Conservation (phyloP, 805 yeast species). For the Candida saitoana region DNA sequence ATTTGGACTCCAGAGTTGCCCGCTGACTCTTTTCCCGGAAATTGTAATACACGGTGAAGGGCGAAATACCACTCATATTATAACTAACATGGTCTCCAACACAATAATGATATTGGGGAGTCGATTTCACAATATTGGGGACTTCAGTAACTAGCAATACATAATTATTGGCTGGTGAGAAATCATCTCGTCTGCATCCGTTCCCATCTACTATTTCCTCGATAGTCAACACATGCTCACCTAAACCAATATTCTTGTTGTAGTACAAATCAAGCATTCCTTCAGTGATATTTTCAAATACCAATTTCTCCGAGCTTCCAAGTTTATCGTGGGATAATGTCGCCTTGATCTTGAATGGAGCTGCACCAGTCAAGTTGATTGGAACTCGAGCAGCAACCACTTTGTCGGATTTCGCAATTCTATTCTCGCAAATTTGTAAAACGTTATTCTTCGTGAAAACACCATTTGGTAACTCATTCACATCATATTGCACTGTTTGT, state of each 20-base stretch:
- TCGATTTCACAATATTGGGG: conserved; percentile 54
- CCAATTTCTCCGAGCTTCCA: conserved; percentile 34
- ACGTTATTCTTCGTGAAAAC: conserved; percentile 45
- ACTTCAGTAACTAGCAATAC: conserved; percentile 67
- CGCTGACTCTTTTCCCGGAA: conserved; percentile 61
- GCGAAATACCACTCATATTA: conserved; percentile 72
- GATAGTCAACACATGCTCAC: conserved; percentile 62
- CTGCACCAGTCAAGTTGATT: conserved; percentile 51
- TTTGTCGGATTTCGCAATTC: conserved; percentile 15
- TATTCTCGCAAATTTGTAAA: conserved; percentile 44
- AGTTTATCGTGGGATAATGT: conserved; percentile 57
- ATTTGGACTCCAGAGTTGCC: conserved; percentile 47
- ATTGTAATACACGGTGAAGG: conserved; percentile 69
- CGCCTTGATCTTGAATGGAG: conserved; percentile 60
- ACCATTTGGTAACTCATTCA: conserved; percentile 61
- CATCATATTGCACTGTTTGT: conserved; percentile 33
- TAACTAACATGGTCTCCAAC: conserved; percentile 88
- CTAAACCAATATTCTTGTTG: conserved; percentile 51
- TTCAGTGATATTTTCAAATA: conserved; percentile 8
- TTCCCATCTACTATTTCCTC: conserved; percentile 58
- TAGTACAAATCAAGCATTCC: conserved; percentile 27
- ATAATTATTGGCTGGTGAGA: conserved; percentile 36
- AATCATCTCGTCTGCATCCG: conserved; percentile 57
- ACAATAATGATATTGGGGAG: conserved; percentile 52
- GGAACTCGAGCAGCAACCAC: conserved; percentile 41